Base-by-base conservation (phyloP, 2,329 filamentous ascomycete genomes). In the Aureobasidium sp. region DNA sequence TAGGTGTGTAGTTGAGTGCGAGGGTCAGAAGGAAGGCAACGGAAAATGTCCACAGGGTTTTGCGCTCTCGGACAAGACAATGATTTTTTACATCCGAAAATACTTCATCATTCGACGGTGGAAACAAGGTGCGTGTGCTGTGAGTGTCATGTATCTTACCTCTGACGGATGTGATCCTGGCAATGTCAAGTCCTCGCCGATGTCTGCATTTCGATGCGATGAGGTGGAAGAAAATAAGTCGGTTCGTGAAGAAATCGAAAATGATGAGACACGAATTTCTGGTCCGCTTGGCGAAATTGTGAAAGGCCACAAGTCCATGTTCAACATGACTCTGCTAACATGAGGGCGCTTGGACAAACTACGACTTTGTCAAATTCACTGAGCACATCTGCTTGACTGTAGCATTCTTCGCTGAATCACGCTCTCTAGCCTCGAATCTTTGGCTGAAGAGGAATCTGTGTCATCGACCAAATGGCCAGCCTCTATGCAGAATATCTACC, bases 21-120 rank as follows among this genome's bases (percentile, higher is more conserved):
- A 10, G 41, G 39, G 83, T 95, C 90, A 96, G 90, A 95, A 96
- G 90, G 90, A 96, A 96, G 90, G 90, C 90, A 96, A 95, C 90
- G 90, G 90, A 95, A 85, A 86, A 85, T 82, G 74, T 95, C 90
- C 84, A 95, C 90, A 96, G 76, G 80, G 79, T 77, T 85, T 89
- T 95, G 90, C 90, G 89, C 89, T 86, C 85, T 85, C 87, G 86
- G 86, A 85, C 85, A 79, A 81, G 50, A 81, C 77, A 78, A 81
- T 78, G 79, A 74, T 56, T 37, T 73, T 94, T 95, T 88, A 93
- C 88, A 95, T 95, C 90, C 90, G 90, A 80, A 53, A 85, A 88
- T 95, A 75, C 74, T 93, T 94, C 88, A 89, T 95, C 90, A 95
- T 83, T 64, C 71, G 73, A 53, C 25, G 19, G 12, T 2, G 32